phyloP scores from a whole-genome alignment of 2,329 filamentous ascomycete genomes.

The Trichophaea hybrida region DNA sequence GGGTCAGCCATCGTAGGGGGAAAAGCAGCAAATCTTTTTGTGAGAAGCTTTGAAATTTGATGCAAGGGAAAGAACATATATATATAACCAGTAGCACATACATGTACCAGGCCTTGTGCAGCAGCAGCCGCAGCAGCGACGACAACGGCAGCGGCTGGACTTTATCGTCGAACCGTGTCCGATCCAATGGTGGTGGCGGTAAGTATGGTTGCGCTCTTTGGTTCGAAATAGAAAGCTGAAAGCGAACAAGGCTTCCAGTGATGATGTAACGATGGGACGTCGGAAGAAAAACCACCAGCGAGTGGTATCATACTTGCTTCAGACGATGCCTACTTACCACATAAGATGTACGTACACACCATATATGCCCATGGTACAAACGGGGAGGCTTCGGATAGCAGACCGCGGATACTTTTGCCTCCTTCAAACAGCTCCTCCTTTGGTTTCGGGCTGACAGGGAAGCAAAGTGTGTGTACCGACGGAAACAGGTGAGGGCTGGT shows the following conservation, averaged over 20 bases:
- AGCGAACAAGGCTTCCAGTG: background rate
- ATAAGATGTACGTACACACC: no score
- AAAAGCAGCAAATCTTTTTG: background rate
- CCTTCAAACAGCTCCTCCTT: background rate
- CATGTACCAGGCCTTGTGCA: background rate
- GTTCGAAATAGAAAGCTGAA: no score
- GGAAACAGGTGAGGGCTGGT: background rate
- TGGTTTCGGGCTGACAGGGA: background rate
- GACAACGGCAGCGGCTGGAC: no score
- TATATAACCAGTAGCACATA: background rate
- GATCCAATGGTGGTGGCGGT: no score
- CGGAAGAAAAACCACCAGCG: background rate
- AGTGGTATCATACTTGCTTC: no score
- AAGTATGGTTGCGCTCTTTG: no score
- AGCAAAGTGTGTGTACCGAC: background rate
- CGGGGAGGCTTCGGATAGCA: background rate
- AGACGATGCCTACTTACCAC: no score
- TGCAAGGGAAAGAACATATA: background rate
- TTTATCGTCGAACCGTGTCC: no score
- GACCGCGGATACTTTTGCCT: background rate
- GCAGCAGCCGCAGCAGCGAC: no score
- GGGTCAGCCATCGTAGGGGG: background rate
- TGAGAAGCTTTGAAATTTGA: background rate
- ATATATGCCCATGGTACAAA: background rate
- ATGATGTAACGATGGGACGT: background rate